A percentile compares a stretch with the other conserved stretches of the same genome.
phyloP scores from a whole-genome alignment of 257 asterid species.

The Solanum chaucha region DNA sequence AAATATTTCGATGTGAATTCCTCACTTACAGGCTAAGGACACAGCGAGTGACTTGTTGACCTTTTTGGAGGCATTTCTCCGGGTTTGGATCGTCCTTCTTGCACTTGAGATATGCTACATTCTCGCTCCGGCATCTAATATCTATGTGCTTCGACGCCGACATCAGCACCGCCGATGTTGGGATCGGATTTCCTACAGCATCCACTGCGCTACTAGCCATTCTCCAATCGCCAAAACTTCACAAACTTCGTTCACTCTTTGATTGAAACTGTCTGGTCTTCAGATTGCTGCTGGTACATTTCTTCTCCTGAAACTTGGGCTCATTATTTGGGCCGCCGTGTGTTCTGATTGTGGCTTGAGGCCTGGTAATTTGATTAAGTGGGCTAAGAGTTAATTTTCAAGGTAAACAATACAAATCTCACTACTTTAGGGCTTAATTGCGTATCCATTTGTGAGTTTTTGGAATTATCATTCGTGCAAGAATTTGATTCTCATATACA shows the following conservation, averaged over 20 bases:
- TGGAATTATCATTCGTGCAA: too few relatives aligned
- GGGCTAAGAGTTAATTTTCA: too few relatives aligned
- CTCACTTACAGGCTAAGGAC: constrained; percentile 49
- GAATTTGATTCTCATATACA: too few relatives aligned
- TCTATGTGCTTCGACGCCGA: constrained; percentile 59
- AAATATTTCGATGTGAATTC: background rate
- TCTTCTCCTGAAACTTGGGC: too few relatives aligned
- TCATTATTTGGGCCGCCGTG: too few relatives aligned
- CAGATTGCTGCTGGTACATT: too few relatives aligned
- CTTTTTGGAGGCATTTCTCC: constrained; percentile 63
- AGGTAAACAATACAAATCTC: too few relatives aligned
- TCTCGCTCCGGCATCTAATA: constrained; percentile 44
- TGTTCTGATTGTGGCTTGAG: too few relatives aligned
- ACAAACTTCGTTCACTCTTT: too few relatives aligned
- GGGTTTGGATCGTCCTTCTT: constrained; percentile 68
- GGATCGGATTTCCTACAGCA: constrained; percentile 36
- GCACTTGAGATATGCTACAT: constrained; percentile 56
- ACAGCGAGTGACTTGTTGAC: constrained; percentile 68
- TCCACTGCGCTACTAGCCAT: constrained; percentile 24
- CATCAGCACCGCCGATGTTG: constrained; percentile 54
- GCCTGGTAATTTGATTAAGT: too few relatives aligned
- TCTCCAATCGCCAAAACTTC: background rate
- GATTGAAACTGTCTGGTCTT: background rate
- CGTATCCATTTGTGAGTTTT: too few relatives aligned
- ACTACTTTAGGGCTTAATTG: too few relatives aligned